These are phyloP conservation scores for Phaseolus coccineus DNA, from an alignment of 331 rosid species.

Conservation along the genomic window DNA sequence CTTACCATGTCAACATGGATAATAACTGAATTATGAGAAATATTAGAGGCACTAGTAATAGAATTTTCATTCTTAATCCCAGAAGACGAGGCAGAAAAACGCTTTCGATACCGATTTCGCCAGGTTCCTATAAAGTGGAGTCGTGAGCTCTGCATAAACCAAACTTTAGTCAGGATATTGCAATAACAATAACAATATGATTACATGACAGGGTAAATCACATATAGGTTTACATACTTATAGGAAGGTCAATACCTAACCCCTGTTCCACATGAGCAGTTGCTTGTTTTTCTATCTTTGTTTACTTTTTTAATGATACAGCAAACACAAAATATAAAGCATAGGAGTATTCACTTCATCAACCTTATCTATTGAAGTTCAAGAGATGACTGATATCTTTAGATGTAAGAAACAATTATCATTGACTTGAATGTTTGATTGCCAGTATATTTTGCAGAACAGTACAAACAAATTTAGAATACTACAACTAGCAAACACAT, in stretches of 20 bases:
- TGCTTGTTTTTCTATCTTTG: conserved; percentile 13
- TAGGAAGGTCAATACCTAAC: conserved; percentile 2
- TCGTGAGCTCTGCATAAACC: conserved; percentile 77
- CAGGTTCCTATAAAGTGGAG: conserved; percentile 95
- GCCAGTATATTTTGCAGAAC: conserved; percentile 16
- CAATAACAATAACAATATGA: conserved; percentile 9
- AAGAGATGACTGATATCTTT: not conserved
- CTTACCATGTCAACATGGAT: conserved; percentile 93
- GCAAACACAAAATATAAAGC: conserved; percentile 21
- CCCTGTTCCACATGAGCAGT: not conserved
- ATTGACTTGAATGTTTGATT: conserved; percentile 4
- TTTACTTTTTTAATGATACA: conserved; percentile 18
- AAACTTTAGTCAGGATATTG: conserved; percentile 42
- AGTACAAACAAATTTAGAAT: conserved; percentile 17
- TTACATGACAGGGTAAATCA: conserved; percentile 16
- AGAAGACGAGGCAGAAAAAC: conserved; percentile 58
- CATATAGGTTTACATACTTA: conserved; percentile 34
- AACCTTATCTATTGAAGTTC: conserved; percentile 24
- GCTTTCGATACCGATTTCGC: conserved; percentile 90
- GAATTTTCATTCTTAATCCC: conserved; percentile 52
- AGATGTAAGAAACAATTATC: conserved; percentile 3
- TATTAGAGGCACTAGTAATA: conserved; percentile 42
- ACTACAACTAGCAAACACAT: not conserved
- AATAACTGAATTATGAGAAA: conserved; percentile 52
- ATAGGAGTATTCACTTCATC: conserved; percentile 5